A percentile compares a stretch with the other conserved stretches of the same genome.
phyloP scores from a whole-genome alignment of 1,284 basidiomycete genomes.

The Fomitiporia mediterranea region DNA sequence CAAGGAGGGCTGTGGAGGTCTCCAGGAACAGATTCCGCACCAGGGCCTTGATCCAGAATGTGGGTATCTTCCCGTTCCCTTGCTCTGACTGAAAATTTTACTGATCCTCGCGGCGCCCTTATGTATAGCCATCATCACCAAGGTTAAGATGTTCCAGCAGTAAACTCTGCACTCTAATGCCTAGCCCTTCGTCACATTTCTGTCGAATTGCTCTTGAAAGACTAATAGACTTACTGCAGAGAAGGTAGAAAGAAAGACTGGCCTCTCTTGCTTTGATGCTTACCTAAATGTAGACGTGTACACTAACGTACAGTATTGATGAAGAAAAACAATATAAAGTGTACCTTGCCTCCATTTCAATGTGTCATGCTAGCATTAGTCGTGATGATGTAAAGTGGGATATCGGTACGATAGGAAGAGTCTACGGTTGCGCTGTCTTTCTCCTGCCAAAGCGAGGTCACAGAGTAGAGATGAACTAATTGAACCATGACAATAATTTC shows the following conservation, averaged over 20 bases:
- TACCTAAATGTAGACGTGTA: not conserved
- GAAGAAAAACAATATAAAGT: not conserved
- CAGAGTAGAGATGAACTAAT: too few species aligned
- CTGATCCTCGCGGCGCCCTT: slow-evolving; percentile 17
- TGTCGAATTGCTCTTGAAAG: too few species aligned
- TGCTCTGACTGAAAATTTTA: not conserved
- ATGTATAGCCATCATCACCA: slow-evolving; percentile 67
- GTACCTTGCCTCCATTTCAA: not conserved
- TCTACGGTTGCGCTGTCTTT: not conserved
- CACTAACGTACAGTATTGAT: not conserved
- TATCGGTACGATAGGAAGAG: not conserved
- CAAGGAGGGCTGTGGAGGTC: slow-evolving; percentile 79
- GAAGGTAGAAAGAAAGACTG: not conserved
- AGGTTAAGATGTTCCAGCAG: slow-evolving; percentile 52
- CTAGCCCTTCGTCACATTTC: not conserved
- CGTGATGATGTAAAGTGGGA: not conserved
- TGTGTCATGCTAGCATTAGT: not conserved
- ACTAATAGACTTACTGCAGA: not conserved
- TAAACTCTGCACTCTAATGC: slow-evolving; percentile 12
- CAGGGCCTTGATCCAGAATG: slow-evolving; percentile 72
- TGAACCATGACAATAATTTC: too few species aligned
- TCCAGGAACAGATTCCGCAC: slow-evolving; percentile 76
- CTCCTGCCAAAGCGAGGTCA: not conserved
- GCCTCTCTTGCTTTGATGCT: not conserved
- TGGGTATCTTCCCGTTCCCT: slow-evolving; percentile 32